Evolutionary conservation across 73 alveolate species (phyloP), one percentile per base, ranked within the genome.

Genomic region (Blepharisma japonicum): DNA sequence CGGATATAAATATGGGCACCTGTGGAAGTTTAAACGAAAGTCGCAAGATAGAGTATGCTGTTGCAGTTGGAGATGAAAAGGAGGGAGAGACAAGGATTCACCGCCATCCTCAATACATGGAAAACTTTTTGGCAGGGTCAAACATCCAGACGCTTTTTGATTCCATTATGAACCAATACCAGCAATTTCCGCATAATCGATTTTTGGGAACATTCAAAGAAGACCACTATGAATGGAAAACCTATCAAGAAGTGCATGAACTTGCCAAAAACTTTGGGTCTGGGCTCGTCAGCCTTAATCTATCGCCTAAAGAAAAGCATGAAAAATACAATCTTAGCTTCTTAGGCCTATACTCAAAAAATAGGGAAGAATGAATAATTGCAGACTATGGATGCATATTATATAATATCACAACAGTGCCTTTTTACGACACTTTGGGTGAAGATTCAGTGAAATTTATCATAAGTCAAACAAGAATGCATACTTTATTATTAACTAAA

Each of bases 371-470:
- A 76, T 92, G 98, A 97, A 50, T 77, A n/a, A 9, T 85, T 14
- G 83, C 92, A 9, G 90, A 82, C 51, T 47, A 84, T 51, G 97
- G 90, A 0, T 76, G 89, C 68, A 84, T 81, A 68, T 20, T 83
- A 68, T 79, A 90, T 74, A 77, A 89, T 48, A 78, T 78, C 14
- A 74, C 90, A 50, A 86, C 87, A 23, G 99, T 95, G 27, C 91
- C 98, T 50, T 86, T 95, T 55, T 95, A 91, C 83, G 99, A 95
- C 77, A 87, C 98, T 21, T 85, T 94, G 54, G 98, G 98, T 39
- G 93, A 88, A 21, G 95, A 86, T 48, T 81, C 96, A 14, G 71
- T 87, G 27, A 89, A 76, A 50, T 83, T 77, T 77, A 85, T 93
- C 77, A 71, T 90, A 18, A 78, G 80, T 23, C 92, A 91, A 71